Percentiles rank a stretch among this genome's conserved stretches.
Conservation (phyloP, 106 monocot genomes). For the Dendrobium catenatum region DNA sequence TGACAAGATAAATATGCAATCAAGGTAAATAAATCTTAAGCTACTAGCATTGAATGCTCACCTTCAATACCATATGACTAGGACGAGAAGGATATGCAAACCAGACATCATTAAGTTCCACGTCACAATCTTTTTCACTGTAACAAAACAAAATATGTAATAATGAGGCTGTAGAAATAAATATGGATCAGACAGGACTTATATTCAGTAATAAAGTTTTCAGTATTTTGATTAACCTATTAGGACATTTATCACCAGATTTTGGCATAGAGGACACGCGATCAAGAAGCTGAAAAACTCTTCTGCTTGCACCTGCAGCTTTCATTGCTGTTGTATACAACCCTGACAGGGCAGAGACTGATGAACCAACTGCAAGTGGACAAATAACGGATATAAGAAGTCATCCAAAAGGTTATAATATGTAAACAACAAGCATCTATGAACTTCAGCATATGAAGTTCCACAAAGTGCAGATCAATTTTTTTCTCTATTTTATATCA, state of each 20-base stretch:
- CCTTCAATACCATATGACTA: constrained; percentile 89
- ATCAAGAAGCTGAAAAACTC: constrained; percentile 97
- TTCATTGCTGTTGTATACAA: constrained; percentile 95
- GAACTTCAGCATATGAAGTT: neutral
- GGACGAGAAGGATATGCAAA: constrained; percentile 99
- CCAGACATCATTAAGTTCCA: constrained; percentile 96
- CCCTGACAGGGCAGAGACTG: constrained; percentile 80
- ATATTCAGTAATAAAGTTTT: neutral
- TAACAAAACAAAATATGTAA: constrained; percentile 3
- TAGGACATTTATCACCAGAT: constrained; percentile 68
- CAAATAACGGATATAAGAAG: neutral
- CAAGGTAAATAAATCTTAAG: neutral
- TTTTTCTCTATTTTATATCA: neutral
- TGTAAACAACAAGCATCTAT: neutral
- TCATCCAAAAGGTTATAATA: neutral
- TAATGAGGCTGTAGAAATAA: neutral
- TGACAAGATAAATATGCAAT: no score
- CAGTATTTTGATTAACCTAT: constrained; percentile 19
- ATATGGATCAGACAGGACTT: neutral
- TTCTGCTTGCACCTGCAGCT: constrained; percentile 95
- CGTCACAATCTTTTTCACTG: constrained; percentile 65
- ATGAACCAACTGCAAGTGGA: constrained; percentile 68
- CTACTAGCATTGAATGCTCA: constrained; percentile 9
- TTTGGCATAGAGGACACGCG: constrained; percentile 75
- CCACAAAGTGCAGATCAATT: neutral